These are phyloP conservation scores for Lasiosphaeria miniovina DNA, from an alignment of 495 filamentous ascomycete genomes.

Conservation along the genomic window DNA sequence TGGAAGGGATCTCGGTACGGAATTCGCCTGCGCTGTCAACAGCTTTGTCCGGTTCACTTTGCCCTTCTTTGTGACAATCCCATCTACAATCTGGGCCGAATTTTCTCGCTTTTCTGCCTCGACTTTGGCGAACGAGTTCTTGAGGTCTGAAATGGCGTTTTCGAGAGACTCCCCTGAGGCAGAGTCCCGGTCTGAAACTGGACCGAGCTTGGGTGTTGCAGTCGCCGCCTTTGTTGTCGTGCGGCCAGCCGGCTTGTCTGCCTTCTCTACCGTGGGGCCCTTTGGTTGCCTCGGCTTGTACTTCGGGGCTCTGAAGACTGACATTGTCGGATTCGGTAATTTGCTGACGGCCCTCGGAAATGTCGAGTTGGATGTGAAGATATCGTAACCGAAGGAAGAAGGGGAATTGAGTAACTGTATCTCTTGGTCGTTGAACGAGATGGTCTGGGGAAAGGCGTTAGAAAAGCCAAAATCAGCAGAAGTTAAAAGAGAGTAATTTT, in stretches of 20 bases:
- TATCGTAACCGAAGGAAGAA: conserved; percentile 40
- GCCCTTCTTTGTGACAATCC: conserved; percentile 29
- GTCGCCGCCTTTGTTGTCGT: conserved; percentile 8
- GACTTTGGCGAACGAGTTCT: conserved; percentile 36
- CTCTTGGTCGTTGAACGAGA: conserved; percentile 38
- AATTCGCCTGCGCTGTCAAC: conserved; percentile 43
- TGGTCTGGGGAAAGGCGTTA: conserved; percentile 27
- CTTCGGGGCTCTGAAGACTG: conserved; percentile 41
- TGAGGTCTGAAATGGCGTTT: conserved; percentile 35
- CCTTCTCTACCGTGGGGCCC: conserved; percentile 8
- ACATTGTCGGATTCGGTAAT: conserved; percentile 45
- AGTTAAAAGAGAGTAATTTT: neutral
- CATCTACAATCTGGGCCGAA: conserved; percentile 33
- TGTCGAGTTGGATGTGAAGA: conserved; percentile 38
- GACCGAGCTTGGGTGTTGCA: conserved; percentile 7
- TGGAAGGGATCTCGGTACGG: conserved; percentile 57
- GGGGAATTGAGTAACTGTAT: conserved; percentile 33
- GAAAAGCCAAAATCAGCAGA: conserved; percentile 11
- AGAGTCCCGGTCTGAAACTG: conserved; percentile 15
- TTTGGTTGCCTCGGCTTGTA: conserved; percentile 34
- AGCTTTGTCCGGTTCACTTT: conserved; percentile 31
- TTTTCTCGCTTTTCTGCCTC: conserved; percentile 48
- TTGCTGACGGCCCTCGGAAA: conserved; percentile 30
- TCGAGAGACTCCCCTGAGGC: conserved; percentile 17
- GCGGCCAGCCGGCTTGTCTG: conserved; percentile 8